These are phyloP conservation scores for Heterobasidion parviporum DNA, from an alignment of 1,284 basidiomycete species.

Conservation along the genomic window DNA sequence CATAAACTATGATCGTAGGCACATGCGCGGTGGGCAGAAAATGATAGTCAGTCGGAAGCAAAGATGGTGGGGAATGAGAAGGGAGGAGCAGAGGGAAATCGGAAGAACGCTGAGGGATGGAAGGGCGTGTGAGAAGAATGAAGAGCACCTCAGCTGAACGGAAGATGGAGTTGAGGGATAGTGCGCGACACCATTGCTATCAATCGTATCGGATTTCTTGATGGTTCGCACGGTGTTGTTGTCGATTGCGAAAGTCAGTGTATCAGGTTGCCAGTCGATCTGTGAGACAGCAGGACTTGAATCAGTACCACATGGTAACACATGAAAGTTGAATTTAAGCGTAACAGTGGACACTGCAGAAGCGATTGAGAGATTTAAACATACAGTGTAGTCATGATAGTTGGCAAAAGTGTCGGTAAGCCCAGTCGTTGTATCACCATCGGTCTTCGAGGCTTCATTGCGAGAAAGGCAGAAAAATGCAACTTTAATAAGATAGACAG, in stretches of 20 bases:
- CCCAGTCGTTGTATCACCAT: conserved; percentile 37
- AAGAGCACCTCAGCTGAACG: conserved; percentile 63
- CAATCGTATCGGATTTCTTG: conserved; percentile 48
- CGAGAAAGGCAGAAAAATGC: conserved; percentile 1
- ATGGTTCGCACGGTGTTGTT: conserved; percentile 63
- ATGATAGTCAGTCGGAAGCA: background rate
- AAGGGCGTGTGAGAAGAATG: background rate
- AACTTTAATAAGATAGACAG: background rate
- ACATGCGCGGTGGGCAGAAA: background rate
- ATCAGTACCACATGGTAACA: too few species aligned
- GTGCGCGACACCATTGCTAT: conserved; percentile 38
- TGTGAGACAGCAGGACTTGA: conserved; percentile 16
- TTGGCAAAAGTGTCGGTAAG: conserved; percentile 55
- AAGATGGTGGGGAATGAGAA: background rate
- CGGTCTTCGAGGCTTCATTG: conserved; percentile 28
- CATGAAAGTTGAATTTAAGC: too few species aligned
- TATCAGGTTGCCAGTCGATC: conserved; percentile 73
- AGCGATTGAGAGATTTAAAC: conserved; percentile 14
- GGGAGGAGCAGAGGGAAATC: background rate
- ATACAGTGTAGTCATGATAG: conserved; percentile 72
- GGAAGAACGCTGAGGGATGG: too few species aligned
- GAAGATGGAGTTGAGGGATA: conserved; percentile 75
- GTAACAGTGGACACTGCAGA: background rate
- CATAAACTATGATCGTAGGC: conserved; percentile 43
- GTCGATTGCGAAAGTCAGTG: conserved; percentile 63